Conservation (phyloP, 2,329 filamentous ascomycete genomes). For the Trichoderma aggressivum region DNA sequence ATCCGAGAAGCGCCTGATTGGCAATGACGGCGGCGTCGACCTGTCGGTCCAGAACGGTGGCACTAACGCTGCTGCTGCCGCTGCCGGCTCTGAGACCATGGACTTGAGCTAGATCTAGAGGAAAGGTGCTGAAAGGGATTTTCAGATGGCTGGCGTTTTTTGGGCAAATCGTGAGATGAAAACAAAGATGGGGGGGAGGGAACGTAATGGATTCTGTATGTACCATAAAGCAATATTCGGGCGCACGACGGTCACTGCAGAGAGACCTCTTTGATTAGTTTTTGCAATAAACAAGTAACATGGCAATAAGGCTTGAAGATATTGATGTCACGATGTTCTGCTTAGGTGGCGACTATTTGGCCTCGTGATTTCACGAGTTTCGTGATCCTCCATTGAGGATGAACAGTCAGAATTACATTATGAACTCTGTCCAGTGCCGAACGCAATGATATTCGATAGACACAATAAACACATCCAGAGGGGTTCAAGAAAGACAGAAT, state of each 20-base stretch:
- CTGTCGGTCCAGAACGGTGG: constrained; percentile 50
- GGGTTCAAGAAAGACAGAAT: no score
- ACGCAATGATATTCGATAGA: no score
- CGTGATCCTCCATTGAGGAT: no score
- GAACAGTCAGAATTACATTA: no score
- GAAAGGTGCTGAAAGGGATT: background rate
- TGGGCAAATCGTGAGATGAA: constrained; percentile 23
- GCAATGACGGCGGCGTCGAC: constrained; percentile 76
- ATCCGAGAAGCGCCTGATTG: constrained; percentile 90
- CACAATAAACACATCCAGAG: no score
- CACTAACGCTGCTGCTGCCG: constrained; percentile 11
- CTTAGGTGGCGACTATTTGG: no score
- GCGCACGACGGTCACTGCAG: constrained; percentile 19
- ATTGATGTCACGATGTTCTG: no score
- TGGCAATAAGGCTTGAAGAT: background rate
- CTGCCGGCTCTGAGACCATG: constrained; percentile 37
- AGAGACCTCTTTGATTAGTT: constrained; percentile 21
- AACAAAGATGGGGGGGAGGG: constrained; percentile 18
- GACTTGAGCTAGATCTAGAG: constrained; percentile 40
- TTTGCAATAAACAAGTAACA: constrained; percentile 13
- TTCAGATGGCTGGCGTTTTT: constrained; percentile 33
- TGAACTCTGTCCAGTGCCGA: no score
- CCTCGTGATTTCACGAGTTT: no score
- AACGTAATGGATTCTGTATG: constrained; percentile 27
- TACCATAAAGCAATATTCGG: constrained; percentile 29